Base-by-base conservation (phyloP, 2,329 filamentous ascomycete genomes). In the Aureobasidium sp. region DNA sequence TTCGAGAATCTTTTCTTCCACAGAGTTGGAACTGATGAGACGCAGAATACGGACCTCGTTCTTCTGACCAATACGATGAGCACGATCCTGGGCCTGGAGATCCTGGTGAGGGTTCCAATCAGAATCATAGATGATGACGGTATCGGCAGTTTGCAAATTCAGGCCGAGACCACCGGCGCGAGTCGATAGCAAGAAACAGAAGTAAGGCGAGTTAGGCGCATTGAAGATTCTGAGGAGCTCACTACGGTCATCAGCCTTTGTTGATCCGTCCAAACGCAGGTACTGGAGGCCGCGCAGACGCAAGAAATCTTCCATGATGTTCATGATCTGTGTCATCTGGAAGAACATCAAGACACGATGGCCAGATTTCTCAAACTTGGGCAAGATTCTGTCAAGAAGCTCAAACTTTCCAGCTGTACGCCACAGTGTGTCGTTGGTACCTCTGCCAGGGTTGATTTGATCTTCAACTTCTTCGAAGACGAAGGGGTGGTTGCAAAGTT, bases 261-360 rank as follows among this genome's bases (percentile, higher is more conserved):
- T 99, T 0, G 91, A 94, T 79, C 94, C 94, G 71, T 99, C 94
- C 64, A 99, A 82, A 73, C 94, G 91, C 67, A 99, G 82, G 73
- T 96, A 99, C 70, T 89, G 83, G 68, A 96, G 82, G 51, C 87
- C 88, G 66, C 90, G 85, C 71, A 91, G 88, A 3, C 93, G 88
- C 65, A 99, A 77, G 74, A 96, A 99, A 74, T 99, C 94, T 70
- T 99, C 94, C 94, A 99, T 97, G 71, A 99, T 99, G 77, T 99
- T 96, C 94, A 99, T 99, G 73, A 99, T 99, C 65, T 96, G 92
- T 4, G 94, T 99, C 94, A 99, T 99, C 75, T 99, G 94, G 82
- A 99, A 99, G 84, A 99, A 99, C 89, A 99, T 97, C 74, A 99
- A 82, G 31, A 97, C 91, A 76, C 94, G 89, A 84, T 99, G 94